Evolutionary conservation across 225 moss, liverwort and hornwort genomes (phyloP), one percentile per base, ranked within the genome.

Genomic region (Climacium dendroides): DNA sequence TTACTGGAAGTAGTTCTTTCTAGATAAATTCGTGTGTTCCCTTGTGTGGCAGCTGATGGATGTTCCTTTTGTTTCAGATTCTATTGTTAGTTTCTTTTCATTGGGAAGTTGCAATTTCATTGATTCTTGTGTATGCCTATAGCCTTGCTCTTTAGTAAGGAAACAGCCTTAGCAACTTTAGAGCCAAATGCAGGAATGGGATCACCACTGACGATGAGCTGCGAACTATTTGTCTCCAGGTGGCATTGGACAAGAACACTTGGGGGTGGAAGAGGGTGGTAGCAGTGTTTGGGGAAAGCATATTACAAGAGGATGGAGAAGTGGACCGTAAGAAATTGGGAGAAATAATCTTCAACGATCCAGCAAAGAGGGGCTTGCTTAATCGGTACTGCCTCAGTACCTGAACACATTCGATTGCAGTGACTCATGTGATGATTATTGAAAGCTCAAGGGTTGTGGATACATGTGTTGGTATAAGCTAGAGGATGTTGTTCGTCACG

Each of bases 231-330:
- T 81, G 58, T 76, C 86, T 81, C 22, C 87, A 92, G 92, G 89
- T 92, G 78, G 92, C 92, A 28, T 85, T 92, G 85, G 90, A 88
- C 89, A 97, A 97, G 89, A 93, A 93, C 39, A 95, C 96, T 23
- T 91, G 96, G 92, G 98, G 97, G 69, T 98, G 96, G 95, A 97
- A 93, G 88, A 92, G 96, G 69, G 97, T 98, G 48, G 93, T 93
- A 35, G 93, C 90, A 45, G 94, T 90, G 18, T 98, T 98, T 60
- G 98, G 98, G 54, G 89, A 85, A 70, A 93, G 88, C 69, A 96
- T 98, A 74, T 89, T 98, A 79, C 95, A 91, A 59, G 90, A 93
- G 43, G 91, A 91, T 89, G 98, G 96, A 79, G 97, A 98, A 92
- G 96, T 98, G 79, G 96, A 98, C 86, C 96, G 98, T 52, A 93